Conservation (phyloP, 371 early-diverging fungal genomes). For the Phascolomyces articulosus region DNA sequence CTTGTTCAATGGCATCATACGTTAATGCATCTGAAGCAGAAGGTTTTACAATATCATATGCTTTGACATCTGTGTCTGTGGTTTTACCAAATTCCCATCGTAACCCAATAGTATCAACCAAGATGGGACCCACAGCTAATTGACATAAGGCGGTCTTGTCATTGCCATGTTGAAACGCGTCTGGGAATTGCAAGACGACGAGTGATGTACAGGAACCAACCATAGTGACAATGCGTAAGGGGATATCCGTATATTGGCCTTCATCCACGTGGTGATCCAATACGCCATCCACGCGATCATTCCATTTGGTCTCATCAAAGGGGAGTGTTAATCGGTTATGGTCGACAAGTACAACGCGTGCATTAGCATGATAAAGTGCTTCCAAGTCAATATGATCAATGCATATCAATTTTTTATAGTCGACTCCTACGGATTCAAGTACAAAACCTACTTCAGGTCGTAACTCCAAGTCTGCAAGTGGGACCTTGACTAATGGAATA, state of each 20-base stretch:
- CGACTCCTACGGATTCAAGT: conserved; percentile 28
- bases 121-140: conserved; percentile 64
- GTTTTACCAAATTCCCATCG: conserved; percentile 57
- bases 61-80: conserved; percentile 54
- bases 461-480: conserved; percentile 60
- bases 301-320: conserved; percentile 26
- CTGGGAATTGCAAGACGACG: conserved; percentile 43
- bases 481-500: conserved; percentile 67
- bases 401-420: conserved; percentile 26
- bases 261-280: conserved; percentile 82
- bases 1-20: conserved; percentile 54
- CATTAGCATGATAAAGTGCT: conserved; percentile 20
- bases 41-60: conserved; percentile 33
- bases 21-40: not conserved
- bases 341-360: conserved; percentile 55
- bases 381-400: conserved; percentile 27
- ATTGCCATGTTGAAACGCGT: conserved; percentile 8
- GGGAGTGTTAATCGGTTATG: conserved; percentile 63
- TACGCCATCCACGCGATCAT: conserved; percentile 53
- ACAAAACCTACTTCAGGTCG: conserved; percentile 68
- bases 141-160: not conserved
- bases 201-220: conserved; percentile 72
- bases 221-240: conserved; percentile 51
- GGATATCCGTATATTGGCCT: conserved; percentile 33
- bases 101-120: conserved; percentile 74